Conservation (phyloP, 2,329 filamentous ascomycete genomes). For the Sporothrix dimorphospora region DNA sequence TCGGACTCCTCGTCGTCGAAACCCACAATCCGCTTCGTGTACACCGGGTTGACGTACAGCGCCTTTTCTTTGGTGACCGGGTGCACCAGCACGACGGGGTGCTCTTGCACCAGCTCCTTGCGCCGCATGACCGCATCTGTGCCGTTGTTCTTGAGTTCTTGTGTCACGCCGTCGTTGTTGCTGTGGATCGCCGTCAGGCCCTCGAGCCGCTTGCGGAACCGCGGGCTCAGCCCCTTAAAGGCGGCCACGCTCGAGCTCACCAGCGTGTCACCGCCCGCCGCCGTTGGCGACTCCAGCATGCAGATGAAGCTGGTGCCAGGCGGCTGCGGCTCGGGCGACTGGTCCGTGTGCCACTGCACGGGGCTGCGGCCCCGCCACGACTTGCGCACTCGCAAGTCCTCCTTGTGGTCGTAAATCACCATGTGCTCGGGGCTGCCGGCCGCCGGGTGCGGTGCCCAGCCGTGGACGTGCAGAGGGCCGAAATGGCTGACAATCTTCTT, state of each 20-base stretch:
- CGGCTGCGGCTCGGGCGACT: conserved; percentile 25
- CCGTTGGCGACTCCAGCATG: conserved; percentile 24
- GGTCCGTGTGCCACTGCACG: conserved; percentile 24
- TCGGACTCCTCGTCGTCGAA: conserved; percentile 87
- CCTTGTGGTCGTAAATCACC: conserved; percentile 24
- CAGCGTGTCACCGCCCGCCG: conserved; percentile 22
- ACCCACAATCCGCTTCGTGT: conserved; percentile 69
- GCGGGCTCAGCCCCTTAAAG: conserved; percentile 22
- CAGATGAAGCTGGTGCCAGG: conserved; percentile 22
- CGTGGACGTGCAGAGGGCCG: conserved; percentile 22
- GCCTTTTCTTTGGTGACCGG: conserved; percentile 82
- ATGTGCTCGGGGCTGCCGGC: conserved; percentile 22
- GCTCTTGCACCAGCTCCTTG: conserved; percentile 65
- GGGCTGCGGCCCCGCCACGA: conserved; percentile 21
- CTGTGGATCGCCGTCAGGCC: conserved; percentile 25
- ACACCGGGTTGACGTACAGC: conserved; percentile 67
- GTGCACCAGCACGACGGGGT: conserved; percentile 82
- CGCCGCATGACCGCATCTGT: conserved; percentile 21
- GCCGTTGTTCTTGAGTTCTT: conserved; percentile 22
- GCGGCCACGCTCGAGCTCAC: conserved; percentile 24
- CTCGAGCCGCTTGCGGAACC: conserved; percentile 24
- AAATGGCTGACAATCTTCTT: conserved; percentile 21
- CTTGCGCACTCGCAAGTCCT: conserved; percentile 22
- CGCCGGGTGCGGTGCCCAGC: conserved; percentile 23
- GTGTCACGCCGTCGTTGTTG: conserved; percentile 23